These are phyloP conservation scores for Chaetoceros muelleri DNA, from an alignment of 108 stramenopile species.

Conservation along the genomic window DNA sequence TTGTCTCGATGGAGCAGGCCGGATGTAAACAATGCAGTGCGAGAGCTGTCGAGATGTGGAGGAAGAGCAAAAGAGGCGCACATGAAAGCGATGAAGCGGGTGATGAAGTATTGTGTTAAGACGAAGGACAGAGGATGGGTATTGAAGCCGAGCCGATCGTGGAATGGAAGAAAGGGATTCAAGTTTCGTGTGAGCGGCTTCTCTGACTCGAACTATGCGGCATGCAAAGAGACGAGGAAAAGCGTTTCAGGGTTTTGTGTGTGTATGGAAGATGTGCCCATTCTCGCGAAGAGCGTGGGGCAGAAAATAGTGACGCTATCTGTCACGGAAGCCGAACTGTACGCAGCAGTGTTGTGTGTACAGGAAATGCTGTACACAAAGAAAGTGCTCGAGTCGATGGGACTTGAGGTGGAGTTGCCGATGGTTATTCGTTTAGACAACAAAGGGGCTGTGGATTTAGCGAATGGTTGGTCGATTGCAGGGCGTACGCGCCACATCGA, in stretches of 20 bases:
- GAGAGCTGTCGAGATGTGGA: slow-evolving; percentile 18
- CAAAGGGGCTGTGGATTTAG: slow-evolving; percentile 23
- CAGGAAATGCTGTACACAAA: slow-evolving; percentile 25
- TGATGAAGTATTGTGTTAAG: slow-evolving; percentile 6
- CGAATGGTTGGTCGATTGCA: slow-evolving; percentile 23
- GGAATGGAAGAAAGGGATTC: slow-evolving; percentile 10
- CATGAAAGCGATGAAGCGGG: slow-evolving; percentile 6
- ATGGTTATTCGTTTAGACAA: slow-evolving; percentile 31
- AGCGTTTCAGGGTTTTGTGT: slow-evolving; percentile 8
- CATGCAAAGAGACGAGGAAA: slow-evolving; percentile 3
- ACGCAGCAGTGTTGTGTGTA: slow-evolving; percentile 14
- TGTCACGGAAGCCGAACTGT: slow-evolving; percentile 23
- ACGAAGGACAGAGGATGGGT: slow-evolving; percentile 7
- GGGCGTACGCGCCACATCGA: slow-evolving; percentile 27
- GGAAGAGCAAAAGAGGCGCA: not conserved
- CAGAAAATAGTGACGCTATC: slow-evolving; percentile 23
- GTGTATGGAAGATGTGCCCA: slow-evolving; percentile 7
- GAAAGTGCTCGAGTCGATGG: slow-evolving; percentile 8
- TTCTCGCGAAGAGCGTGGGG: slow-evolving; percentile 13
- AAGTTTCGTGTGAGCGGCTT: slow-evolving; percentile 8
- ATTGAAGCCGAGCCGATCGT: not conserved
- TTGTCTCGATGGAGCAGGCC: slow-evolving; percentile 17
- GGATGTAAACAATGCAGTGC: slow-evolving; percentile 21
- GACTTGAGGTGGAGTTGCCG: slow-evolving; percentile 21
- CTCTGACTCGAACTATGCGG: slow-evolving; percentile 14